Evolutionary conservation across 345 rosid species (phyloP).

Genomic region (Lumnitzera littorea): DNA sequence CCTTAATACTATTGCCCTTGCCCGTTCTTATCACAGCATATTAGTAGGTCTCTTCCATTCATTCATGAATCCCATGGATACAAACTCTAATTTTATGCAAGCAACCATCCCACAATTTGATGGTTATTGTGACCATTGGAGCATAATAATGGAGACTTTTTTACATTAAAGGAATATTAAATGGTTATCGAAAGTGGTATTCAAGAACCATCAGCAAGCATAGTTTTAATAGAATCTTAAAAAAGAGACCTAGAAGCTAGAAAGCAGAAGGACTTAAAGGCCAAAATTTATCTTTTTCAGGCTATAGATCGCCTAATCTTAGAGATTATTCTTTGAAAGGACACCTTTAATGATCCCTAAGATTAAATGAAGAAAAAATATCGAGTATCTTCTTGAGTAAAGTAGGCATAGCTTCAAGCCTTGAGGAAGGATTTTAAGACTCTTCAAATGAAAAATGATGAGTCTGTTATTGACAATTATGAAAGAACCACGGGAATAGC

Average conservation of each 20-base stretch:
- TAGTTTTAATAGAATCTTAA: too few relatives aligned
- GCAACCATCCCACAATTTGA: too few relatives aligned
- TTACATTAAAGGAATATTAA: too few relatives aligned
- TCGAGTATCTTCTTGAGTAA: not conserved
- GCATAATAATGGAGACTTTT: too few relatives aligned
- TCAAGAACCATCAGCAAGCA: too few relatives aligned
- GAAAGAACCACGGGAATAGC: not conserved
- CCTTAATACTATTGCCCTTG: too few relatives aligned
- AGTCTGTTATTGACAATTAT: not conserved
- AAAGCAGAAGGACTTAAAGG: slow-evolving; percentile 3
- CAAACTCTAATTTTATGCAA: too few relatives aligned
- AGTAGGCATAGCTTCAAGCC: not conserved
- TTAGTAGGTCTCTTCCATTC: too few relatives aligned
- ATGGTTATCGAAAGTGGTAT: too few relatives aligned
- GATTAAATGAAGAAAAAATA: slow-evolving; percentile 1
- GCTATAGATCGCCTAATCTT: not conserved
- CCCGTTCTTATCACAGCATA: too few relatives aligned
- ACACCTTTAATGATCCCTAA: not conserved
- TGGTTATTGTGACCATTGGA: too few relatives aligned
- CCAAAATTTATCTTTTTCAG: not conserved
- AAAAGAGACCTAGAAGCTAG: not conserved
- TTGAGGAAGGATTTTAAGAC: not conserved
- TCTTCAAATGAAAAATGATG: not conserved
- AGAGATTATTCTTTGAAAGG: not conserved
- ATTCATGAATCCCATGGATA: too few relatives aligned